A percentile compares a stretch with the other conserved stretches of the same genome.
Conservation (phyloP, 2,329 filamentous ascomycete species). For the Pseudodiploospora longispora region DNA sequence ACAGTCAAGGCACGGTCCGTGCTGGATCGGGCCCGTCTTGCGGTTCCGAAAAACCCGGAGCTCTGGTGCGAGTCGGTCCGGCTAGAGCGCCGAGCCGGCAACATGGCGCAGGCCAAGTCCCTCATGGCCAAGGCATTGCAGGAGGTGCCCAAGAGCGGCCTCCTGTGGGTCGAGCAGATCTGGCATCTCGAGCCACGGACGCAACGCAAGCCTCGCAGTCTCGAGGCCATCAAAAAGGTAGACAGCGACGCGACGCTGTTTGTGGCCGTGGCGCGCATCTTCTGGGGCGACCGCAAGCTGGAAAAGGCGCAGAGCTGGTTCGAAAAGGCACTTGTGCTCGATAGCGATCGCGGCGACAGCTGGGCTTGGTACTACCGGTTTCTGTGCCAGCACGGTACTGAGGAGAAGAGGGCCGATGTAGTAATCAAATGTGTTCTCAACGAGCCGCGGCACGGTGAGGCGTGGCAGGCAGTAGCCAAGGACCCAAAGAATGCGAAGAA, state of each 20-base stretch:
- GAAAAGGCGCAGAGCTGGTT: constrained; percentile 98
- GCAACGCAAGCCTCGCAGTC: constrained; percentile 80
- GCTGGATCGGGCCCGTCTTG: constrained; percentile 81
- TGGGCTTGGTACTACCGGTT: constrained; percentile 99
- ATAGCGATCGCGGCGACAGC: constrained; percentile 80
- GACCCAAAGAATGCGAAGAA: constrained; percentile 72
- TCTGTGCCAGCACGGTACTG: constrained; percentile 81
- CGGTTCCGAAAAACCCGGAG: constrained; percentile 74
- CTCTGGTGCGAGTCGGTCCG: constrained; percentile 93
- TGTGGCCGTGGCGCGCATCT: constrained; percentile 86
- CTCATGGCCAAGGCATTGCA: constrained; percentile 92
- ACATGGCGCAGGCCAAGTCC: constrained; percentile 74
- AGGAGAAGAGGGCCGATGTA: constrained; percentile 84
- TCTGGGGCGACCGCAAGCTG: constrained; percentile 86
- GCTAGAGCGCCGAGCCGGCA: constrained; percentile 80
- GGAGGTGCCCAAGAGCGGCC: constrained; percentile 78
- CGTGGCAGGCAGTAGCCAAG: constrained; percentile 83
- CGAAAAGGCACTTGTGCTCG: constrained; percentile 83
- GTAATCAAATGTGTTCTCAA: constrained; percentile 70
- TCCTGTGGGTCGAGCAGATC: constrained; percentile 91
- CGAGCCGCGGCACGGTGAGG: constrained; percentile 87
- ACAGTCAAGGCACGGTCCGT: constrained; percentile 89
- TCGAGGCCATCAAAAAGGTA: constrained; percentile 95
- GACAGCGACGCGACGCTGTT: constrained; percentile 87
- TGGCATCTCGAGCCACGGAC: constrained; percentile 89